Base-by-base conservation (phyloP, 2,329 filamentous ascomycete genomes). In the Dothidotthia symphoricarpi region DNA sequence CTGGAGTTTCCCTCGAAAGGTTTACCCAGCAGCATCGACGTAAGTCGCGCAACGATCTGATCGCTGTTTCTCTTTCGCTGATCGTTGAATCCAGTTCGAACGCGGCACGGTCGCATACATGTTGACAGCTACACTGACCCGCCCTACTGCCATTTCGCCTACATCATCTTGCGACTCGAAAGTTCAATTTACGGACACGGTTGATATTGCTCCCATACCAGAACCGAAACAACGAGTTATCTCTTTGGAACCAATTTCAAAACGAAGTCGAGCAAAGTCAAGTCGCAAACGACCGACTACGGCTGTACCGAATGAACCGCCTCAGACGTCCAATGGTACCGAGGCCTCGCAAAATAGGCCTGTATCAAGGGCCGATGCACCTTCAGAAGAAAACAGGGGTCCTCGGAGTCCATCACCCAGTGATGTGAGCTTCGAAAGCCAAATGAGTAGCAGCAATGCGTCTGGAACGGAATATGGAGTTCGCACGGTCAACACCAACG, bases 11-110 rank as follows among this genome's bases (percentile, higher is more conserved):
- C 85, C 2, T 72, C 77, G 33, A 78, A 81, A 53, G 78, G 77
- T 4, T 69, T 93, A 41, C 87, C 87, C n/a, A 95, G 88, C 68
- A 96, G 91, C 65, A 91, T 98, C 60, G 90, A 95, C 70, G 91
- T 96, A 77, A 61, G 86, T 51, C 40, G 37, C 41, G 32, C 37
- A 27, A 31, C 25, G 4, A 29, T 28, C 14, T 32, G 26, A 36
- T 31, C 42, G 49, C 27, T 35, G 31, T 34, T 16, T 24, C 28
- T 39, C 19, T 31, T 41, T 28, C 27, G 41, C 49, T 62, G 41
- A 64, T 22, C 44, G 37, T 29, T 28, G 16, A n/a, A 19, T 32
- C 34, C 66, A 97, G 89, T 98, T 98, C 66, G 93, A 97, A 69
- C 83, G 91, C 61, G 93, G 93, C 24, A 90, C 88, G 2, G 88